Conservation (phyloP, 495 filamentous ascomycete species). For the Wilcoxina mikolae region DNA sequence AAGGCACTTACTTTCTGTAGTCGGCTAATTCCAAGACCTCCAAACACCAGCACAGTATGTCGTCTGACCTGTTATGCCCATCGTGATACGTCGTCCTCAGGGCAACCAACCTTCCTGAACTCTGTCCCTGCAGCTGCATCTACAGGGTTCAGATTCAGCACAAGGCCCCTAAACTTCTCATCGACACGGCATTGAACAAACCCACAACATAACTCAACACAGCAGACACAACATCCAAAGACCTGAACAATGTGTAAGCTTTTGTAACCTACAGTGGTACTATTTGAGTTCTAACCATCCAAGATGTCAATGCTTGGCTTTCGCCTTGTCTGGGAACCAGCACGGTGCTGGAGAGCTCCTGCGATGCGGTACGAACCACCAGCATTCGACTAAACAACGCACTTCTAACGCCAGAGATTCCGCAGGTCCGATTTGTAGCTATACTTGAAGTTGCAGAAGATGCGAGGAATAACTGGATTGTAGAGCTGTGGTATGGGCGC, state of each 20-base stretch:
- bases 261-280: not conserved
- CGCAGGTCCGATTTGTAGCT: conserved; percentile 17
- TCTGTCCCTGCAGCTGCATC: not conserved
- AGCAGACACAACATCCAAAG: not conserved
- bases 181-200: not conserved
- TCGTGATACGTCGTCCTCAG: too few relatives aligned
- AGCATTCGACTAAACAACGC: not conserved
- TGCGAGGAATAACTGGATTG: conserved; percentile 9
- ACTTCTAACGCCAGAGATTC: not conserved
- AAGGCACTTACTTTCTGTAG: too few relatives aligned
- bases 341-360: conserved; percentile 10
- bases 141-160: not conserved
- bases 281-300: not conserved
- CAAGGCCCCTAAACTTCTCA: not conserved
- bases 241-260: conserved; percentile 3
- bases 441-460: conserved; percentile 15
- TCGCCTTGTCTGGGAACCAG: conserved; percentile 19
- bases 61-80: too few relatives aligned
- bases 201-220: not conserved
- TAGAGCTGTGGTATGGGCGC: conserved; percentile 24
- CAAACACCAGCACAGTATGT: too few relatives aligned
- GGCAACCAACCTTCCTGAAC: too few relatives aligned
- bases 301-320: conserved; percentile 21
- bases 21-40: too few relatives aligned
- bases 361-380: not conserved